Evolutionary conservation across 208 protist species (phyloP).

Genomic region (Vickermania ingenoplastis): DNA sequence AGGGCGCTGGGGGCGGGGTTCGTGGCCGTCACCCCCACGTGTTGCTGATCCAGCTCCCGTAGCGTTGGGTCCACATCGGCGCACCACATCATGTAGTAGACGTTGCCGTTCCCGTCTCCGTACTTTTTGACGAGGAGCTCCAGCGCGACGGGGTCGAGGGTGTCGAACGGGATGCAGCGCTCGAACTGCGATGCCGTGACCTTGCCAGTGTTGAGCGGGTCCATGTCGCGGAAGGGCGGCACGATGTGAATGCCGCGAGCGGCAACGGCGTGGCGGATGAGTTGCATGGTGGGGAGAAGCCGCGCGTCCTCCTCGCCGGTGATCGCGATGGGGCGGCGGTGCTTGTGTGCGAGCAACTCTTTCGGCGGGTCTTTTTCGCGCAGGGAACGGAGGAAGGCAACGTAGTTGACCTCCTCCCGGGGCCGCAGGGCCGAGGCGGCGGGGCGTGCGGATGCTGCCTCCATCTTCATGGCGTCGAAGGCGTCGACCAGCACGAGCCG

Average conservation of each 20-base stretch:
- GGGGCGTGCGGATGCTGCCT: not conserved
- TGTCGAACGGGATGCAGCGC: constrained; percentile 47
- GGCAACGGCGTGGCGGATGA: constrained; percentile 37
- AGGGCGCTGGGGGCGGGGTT: not conserved
- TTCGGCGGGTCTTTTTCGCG: constrained; percentile 16
- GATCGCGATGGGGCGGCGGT: constrained; percentile 16
- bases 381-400: constrained; percentile 32
- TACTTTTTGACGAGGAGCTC: constrained; percentile 62
- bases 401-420: constrained; percentile 29
- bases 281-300: constrained; percentile 17
- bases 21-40: not conserved
- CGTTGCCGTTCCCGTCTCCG: constrained; percentile 49
- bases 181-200: constrained; percentile 63
- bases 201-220: constrained; percentile 52
- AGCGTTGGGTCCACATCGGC: constrained; percentile 39
- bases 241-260: constrained; percentile 34
- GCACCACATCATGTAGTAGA: constrained; percentile 74
- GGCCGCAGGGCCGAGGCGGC: not conserved
- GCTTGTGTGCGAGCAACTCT: constrained; percentile 19
- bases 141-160: constrained; percentile 16
- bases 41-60: constrained; percentile 4
- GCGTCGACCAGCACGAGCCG: constrained; percentile 16
- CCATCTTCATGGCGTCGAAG: constrained; percentile 14
- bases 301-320: constrained; percentile 35
- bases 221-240: constrained; percentile 67